Evolutionary conservation across 768 basidiomycete species (phyloP).

Genomic region (Tricholomella constricta): DNA sequence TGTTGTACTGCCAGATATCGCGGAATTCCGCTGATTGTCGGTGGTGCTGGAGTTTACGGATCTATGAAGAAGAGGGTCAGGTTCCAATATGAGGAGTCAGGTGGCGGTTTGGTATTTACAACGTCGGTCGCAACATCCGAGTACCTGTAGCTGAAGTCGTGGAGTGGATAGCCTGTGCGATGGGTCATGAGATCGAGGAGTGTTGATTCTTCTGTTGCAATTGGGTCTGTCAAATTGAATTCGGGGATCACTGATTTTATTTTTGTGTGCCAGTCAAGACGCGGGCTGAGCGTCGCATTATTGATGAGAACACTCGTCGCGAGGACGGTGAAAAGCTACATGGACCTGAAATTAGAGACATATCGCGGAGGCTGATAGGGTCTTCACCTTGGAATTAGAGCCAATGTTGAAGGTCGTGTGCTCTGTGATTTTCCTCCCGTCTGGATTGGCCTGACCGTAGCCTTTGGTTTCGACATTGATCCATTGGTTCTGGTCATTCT

Average conservation of each 20-base stretch:
- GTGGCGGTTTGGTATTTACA: constrained; percentile 1
- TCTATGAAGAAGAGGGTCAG: not conserved
- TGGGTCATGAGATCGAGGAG: constrained; percentile 31
- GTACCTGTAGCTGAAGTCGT: constrained; percentile 16
- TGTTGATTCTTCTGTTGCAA: constrained; percentile 18
- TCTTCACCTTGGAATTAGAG: constrained; percentile 9
- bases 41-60: not conserved
- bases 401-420: constrained; percentile 7
- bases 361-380: not conserved
- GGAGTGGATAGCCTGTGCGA: constrained; percentile 27
- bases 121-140: constrained; percentile 11
- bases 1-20: constrained; percentile 12
- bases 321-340: constrained; percentile 25
- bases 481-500: constrained; percentile 24
- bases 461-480: constrained; percentile 6
- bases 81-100: not conserved
- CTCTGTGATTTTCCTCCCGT: constrained; percentile 4
- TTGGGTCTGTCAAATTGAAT: constrained; percentile 25
- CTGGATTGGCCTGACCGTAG: not conserved
- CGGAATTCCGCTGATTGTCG: constrained; percentile 1
- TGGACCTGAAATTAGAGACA: constrained; percentile 16
- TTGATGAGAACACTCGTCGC: constrained; percentile 28
- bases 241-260: constrained; percentile 25
- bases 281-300: constrained; percentile 23
- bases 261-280: constrained; percentile 25